These are phyloP conservation scores for Tephrocybe sp. DNA, from an alignment of 768 basidiomycete genomes.

Conservation along the genomic window DNA sequence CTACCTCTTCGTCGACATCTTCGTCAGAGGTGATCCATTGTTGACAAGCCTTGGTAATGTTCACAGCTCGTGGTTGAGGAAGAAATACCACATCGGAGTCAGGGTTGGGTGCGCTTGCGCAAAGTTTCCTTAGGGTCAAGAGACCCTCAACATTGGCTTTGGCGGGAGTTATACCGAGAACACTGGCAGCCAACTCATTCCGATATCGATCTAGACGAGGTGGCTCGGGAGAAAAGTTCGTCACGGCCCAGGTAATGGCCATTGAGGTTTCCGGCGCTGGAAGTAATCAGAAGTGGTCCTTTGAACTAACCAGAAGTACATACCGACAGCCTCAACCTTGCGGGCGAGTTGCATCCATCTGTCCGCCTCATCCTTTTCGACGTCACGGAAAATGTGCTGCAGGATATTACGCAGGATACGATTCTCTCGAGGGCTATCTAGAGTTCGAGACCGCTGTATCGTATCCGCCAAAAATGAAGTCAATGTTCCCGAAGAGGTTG, in stretches of 20 bases:
- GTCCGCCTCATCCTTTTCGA: conserved; percentile 67
- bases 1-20: conserved; percentile 74
- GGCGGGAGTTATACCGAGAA: conserved; percentile 63
- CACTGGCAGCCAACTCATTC: conserved; percentile 85
- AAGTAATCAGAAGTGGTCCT: neutral
- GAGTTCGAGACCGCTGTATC: conserved; percentile 28
- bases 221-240: conserved; percentile 64
- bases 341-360: conserved; percentile 75
- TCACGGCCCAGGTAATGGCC: conserved; percentile 62
- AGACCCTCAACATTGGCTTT: conserved; percentile 74
- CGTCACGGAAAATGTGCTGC: conserved; percentile 56
- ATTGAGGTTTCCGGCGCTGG: conserved; percentile 72
- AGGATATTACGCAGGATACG: conserved; percentile 64
- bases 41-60: conserved; percentile 81
- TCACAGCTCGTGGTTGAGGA: conserved; percentile 81
- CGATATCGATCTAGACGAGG: conserved; percentile 76
- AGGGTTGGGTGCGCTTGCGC: conserved; percentile 70
- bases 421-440: conserved; percentile 53
- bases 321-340: conserved; percentile 62
- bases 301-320: conserved; percentile 19
- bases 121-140: conserved; percentile 63
- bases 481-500: conserved; percentile 20
- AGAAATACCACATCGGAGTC: conserved; percentile 85
- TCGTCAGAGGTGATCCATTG: conserved; percentile 72
- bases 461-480: conserved; percentile 30